These are phyloP conservation scores for Pseudozyma flocculosa DNA, from an alignment of 1,284 basidiomycete species.

Conservation along the genomic window DNA sequence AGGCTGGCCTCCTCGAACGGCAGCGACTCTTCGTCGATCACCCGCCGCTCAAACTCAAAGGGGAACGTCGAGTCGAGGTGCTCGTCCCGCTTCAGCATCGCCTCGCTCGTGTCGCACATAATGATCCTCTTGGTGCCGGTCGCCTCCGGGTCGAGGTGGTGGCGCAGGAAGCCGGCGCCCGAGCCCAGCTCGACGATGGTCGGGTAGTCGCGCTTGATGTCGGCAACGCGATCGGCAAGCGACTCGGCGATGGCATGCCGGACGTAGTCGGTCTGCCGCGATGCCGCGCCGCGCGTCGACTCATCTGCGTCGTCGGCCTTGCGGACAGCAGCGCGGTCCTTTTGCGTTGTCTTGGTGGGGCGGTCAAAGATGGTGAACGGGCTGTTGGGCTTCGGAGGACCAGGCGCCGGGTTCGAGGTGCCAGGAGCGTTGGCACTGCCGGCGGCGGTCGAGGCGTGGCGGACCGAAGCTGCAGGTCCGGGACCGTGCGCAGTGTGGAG, in stretches of 20 bases:
- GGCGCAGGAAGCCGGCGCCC: conserved; percentile 91
- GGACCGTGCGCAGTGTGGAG: neutral
- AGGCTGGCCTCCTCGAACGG: conserved; percentile 72
- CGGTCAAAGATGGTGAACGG: conserved; percentile 74
- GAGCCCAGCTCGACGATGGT: conserved; percentile 84
- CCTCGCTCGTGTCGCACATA: conserved; percentile 79
- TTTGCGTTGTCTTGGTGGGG: conserved; percentile 75
- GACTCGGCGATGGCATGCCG: conserved; percentile 85
- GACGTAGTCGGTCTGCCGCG: conserved; percentile 85
- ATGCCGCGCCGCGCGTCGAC: conserved; percentile 59
- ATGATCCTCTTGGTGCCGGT: conserved; percentile 68
- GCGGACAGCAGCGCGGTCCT: conserved; percentile 70
- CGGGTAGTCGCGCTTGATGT: conserved; percentile 82
- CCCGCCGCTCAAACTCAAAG: conserved; percentile 47
- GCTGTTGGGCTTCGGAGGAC: conserved; percentile 45
- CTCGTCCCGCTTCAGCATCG: conserved; percentile 34
- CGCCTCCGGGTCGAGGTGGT: conserved; percentile 73
- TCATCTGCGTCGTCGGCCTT: conserved; percentile 62
- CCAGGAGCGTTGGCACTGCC: conserved; percentile 8
- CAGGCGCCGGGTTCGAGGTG: conserved; percentile 36
- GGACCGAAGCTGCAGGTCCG: neutral
- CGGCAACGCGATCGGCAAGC: conserved; percentile 81
- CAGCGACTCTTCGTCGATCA: conserved; percentile 53
- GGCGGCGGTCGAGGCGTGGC: conserved; percentile 35
- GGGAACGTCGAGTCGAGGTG: conserved; percentile 39